These are phyloP conservation scores for Apium graveolens DNA, from an alignment of 129 eudicot species.

Conservation along the genomic window DNA sequence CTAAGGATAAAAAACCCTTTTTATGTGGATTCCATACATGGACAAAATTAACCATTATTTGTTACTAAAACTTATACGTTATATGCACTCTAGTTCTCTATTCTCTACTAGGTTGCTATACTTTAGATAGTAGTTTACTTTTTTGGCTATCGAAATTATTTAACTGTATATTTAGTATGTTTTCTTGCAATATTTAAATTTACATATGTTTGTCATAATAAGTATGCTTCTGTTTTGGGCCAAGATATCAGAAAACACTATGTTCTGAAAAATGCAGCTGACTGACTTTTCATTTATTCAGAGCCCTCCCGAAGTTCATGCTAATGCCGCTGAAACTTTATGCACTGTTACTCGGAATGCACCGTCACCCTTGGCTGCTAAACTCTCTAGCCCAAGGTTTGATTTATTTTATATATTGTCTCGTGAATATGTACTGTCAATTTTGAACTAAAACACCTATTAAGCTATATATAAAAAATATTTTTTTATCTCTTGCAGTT, in stretches of 20 bases:
- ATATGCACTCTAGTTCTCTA: not conserved
- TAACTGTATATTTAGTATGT: not conserved
- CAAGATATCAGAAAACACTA: not conserved
- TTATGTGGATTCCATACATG: not conserved
- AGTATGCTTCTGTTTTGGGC: not conserved
- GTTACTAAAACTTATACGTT: not conserved
- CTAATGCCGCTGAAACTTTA: conserved; percentile 84
- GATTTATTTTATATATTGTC: conserved; percentile 6
- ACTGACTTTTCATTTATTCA: conserved; percentile 13
- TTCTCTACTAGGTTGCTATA: not conserved
- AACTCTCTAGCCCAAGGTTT: conserved; percentile 82
- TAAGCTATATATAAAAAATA: not conserved
- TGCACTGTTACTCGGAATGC: conserved; percentile 74
- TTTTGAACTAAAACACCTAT: not conserved
- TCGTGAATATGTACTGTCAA: not conserved
- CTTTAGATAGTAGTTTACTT: not conserved
- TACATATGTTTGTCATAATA: not conserved
- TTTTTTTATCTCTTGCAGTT: conserved; percentile 34
- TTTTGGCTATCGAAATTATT: not conserved
- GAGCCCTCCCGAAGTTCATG: conserved; percentile 86
- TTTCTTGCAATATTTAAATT: not conserved
- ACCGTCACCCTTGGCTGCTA: conserved; percentile 71
- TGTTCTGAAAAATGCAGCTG: not conserved
- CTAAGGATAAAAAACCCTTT: not conserved
- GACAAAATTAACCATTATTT: not conserved